These are phyloP conservation scores for Dictyostelium citrinum DNA, from an alignment of 78 protist genomes.

Conservation along the genomic window DNA sequence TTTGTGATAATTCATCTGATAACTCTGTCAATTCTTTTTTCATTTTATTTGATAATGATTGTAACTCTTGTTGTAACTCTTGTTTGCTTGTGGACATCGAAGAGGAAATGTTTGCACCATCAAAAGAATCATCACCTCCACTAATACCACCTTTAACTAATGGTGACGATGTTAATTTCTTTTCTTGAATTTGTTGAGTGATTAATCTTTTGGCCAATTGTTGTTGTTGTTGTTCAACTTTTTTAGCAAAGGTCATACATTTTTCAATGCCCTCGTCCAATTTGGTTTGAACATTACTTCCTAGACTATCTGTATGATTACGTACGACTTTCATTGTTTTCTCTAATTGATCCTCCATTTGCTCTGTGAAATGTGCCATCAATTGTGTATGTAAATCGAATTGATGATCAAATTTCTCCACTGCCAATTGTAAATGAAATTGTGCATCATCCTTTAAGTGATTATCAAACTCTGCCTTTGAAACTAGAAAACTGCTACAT, in stretches of 20 bases:
- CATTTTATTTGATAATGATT: not conserved
- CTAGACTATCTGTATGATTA: conserved; percentile 48
- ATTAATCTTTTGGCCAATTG: conserved; percentile 63
- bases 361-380: conserved; percentile 74
- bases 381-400: conserved; percentile 72
- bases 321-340: conserved; percentile 63
- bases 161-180: not conserved
- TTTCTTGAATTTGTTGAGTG: conserved; percentile 26
- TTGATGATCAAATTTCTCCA: conserved; percentile 70
- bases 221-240: conserved; percentile 75
- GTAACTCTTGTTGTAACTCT: not conserved
- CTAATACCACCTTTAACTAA: not conserved
- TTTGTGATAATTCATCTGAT: not conserved
- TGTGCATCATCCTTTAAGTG: conserved; percentile 56
- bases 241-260: conserved; percentile 62
- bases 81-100: not conserved
- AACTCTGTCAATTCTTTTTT: conserved; percentile 7
- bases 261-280: conserved; percentile 67
- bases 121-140: not conserved
- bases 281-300: not conserved
- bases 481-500: conserved; percentile 7
- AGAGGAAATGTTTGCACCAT: not conserved
- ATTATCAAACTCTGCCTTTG: conserved; percentile 31
- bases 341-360: conserved; percentile 66
- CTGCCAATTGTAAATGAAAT: conserved; percentile 41